These are phyloP conservation scores for Rugonectria rugulosa DNA, from an alignment of 2,329 filamentous ascomycete genomes.

Conservation along the genomic window DNA sequence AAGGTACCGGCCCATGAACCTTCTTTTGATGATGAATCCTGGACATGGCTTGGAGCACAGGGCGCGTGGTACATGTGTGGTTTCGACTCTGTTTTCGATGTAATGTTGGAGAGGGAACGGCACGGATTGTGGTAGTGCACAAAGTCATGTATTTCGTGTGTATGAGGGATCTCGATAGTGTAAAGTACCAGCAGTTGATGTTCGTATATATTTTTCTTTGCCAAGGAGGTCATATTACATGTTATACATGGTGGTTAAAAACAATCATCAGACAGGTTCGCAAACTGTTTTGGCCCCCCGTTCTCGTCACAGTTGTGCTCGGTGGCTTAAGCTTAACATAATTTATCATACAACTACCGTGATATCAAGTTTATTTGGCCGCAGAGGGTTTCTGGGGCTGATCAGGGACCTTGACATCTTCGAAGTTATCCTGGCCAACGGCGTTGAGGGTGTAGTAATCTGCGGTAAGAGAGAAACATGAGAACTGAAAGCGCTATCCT, in stretches of 20 bases:
- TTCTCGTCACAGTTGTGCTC: background rate
- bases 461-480: slow-evolving; percentile 39
- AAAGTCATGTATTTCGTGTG: slow-evolving; percentile 22
- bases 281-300: slow-evolving; percentile 3
- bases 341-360: background rate
- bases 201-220: slow-evolving; percentile 32
- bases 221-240: slow-evolving; percentile 29
- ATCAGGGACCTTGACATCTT: slow-evolving; percentile 90
- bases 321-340: background rate
- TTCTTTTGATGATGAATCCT: slow-evolving; percentile 33
- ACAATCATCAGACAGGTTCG: slow-evolving; percentile 29
- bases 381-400: slow-evolving; percentile 62
- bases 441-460: slow-evolving; percentile 75
- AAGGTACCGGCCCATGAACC: slow-evolving; percentile 33
- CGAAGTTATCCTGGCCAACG: slow-evolving; percentile 96
- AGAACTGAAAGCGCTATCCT: background rate
- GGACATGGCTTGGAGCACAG: slow-evolving; percentile 26
- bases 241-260: slow-evolving; percentile 30
- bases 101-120: slow-evolving; percentile 23
- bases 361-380: slow-evolving; percentile 37
- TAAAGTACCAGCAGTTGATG: slow-evolving; percentile 33
- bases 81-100: slow-evolving; percentile 23
- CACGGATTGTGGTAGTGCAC: slow-evolving; percentile 26
- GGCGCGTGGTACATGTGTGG: slow-evolving; percentile 17
- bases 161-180: too few species aligned